Evolutionary conservation across 495 filamentous ascomycete genomes (phyloP), one percentile per base, ranked within the genome.

Genomic region (Thozetella sp.): DNA sequence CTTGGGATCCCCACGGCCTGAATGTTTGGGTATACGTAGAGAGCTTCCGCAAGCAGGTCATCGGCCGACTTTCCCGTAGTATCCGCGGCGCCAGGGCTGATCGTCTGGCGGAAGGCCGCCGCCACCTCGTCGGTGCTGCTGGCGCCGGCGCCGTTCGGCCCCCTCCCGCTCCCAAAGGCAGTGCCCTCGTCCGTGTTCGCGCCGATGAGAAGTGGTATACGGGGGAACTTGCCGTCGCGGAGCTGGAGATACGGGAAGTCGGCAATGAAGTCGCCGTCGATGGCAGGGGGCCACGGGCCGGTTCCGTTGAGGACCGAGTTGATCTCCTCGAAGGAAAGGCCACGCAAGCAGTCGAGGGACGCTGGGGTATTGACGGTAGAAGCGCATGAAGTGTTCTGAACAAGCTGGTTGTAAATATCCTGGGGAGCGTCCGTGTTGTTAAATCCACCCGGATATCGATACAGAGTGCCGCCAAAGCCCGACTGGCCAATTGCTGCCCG

Each of bases 141-240:
- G 24, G 20, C 25, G 3, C 25, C 52, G 25, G 9, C n/a, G 43
- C 43, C 43, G 43, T 48, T 48, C 10, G 6, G n/a, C 9, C 43
- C 43, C 43, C 20, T 48, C 4, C 43, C 43, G 10, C 30, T 25
- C 2, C 76, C 76, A 57, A 86, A 86, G 0, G 81, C 68, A 1
- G 80, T 81, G 6, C 83, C 84, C 55, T 87, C 84, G 61, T 86
- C 84, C 58, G 80, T 63, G 57, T 81, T 84, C 25, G 83, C 78
- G 17, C 84, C 84, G 45, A 75, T 64, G 46, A 87, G 83, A 60
- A 86, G 65, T 4, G 80, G 79, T 1, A 87, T 80, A 12, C 70
- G 62, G 25, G 82, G 80, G 60, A 81, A 83, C 20, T 52, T 57
- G 2, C 67, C 66, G 0, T 57, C 24, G n/a, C 58, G 51, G 1